These are phyloP conservation scores for Candida dajiaensis DNA, from an alignment of 805 yeast genomes.

Conservation along the genomic window DNA sequence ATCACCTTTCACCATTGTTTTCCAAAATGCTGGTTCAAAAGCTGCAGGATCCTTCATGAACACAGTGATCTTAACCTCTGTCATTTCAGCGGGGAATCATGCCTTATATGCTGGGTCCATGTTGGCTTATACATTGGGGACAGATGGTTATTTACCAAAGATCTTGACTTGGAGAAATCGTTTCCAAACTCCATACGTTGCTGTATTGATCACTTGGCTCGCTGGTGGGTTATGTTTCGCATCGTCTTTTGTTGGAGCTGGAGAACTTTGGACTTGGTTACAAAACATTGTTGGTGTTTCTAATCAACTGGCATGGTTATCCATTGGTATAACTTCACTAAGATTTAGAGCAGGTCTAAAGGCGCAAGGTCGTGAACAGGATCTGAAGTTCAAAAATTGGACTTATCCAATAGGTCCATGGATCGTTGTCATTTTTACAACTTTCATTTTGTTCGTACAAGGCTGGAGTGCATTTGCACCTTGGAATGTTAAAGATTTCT, in stretches of 20 bases:
- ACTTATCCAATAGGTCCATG: conserved; percentile 48
- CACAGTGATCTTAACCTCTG: conserved; percentile 55
- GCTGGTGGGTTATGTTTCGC: conserved; percentile 57
- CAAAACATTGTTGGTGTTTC: conserved; percentile 49
- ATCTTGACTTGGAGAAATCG: conserved; percentile 37
- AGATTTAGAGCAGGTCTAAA: conserved; percentile 43
- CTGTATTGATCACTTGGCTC: conserved; percentile 44
- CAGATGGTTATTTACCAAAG: conserved; percentile 45
- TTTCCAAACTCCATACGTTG: conserved; percentile 42
- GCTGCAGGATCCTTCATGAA: conserved; percentile 57
- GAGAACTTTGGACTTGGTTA: conserved; percentile 47
- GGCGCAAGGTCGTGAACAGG: conserved; percentile 37
- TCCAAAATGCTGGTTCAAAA: conserved; percentile 55
- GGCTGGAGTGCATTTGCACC: conserved; percentile 49
- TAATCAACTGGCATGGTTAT: conserved; percentile 45
- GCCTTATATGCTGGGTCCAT: conserved; percentile 51
- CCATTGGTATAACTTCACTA: conserved; percentile 42
- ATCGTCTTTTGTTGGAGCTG: conserved; percentile 49
- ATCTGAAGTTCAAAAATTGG: conserved; percentile 40
- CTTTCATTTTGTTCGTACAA: conserved; percentile 43
- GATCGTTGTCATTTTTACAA: conserved; percentile 36
- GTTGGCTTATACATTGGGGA: conserved; percentile 46
- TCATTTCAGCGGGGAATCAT: conserved; percentile 41
- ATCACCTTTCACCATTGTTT: conserved; percentile 62
- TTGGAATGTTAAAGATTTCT: conserved; percentile 35